Evolutionary conservation across 176 grass and related monocot genomes (phyloP), one percentile per base, ranked within the genome.

Genomic region (Puccinellia tenuiflora): DNA sequence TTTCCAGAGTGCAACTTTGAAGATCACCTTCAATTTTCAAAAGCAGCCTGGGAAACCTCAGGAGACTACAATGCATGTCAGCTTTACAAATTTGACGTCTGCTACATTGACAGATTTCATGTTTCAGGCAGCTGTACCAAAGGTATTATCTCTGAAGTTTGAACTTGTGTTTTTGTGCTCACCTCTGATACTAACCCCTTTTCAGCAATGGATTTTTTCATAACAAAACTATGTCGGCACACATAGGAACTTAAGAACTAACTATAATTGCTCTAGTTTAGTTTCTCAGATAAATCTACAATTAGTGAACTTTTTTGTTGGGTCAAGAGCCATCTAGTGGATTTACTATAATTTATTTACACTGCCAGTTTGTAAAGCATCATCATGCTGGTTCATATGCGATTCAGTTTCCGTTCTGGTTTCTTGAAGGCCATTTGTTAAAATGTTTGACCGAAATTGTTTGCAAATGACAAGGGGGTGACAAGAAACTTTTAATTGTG

Each of bases 41-140:
- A 96, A 89, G 53, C 91, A 96, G 11, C 70, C 80, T 84, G 93
- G 84, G 68, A 99, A 96, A 81, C 89, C 91, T 73, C 87, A 96
- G 88, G 89, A 87, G 47, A 99, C 93, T 47, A 60, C 77, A 70
- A 86, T 99, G 60, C 88, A 88, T 71, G 91, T 75, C 34, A 94
- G 70, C 65, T 92, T 99, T 80, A 94, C 91, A 79, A 99, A 99
- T 90, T 84, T 99, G 79, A 92, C 91, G 24, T 82, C 97, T 47
- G 88, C 60, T 68, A 78, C 89, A 81, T 86, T 92, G 68, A 94
- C 91, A 4, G 83, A 99, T 92, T 96, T 99, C 66, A 78, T 96
- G 59, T 99, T 99, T 87, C 97, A 96, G 78, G 97, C 97, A 85
- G 97, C 97, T 71, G 97, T 99, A 28, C 97, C 97, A 68, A 99